Evolutionary conservation across 805 yeast genomes (phyloP), one percentile per base, ranked within the genome.

Genomic region (Cyberlindnera petersonii): DNA sequence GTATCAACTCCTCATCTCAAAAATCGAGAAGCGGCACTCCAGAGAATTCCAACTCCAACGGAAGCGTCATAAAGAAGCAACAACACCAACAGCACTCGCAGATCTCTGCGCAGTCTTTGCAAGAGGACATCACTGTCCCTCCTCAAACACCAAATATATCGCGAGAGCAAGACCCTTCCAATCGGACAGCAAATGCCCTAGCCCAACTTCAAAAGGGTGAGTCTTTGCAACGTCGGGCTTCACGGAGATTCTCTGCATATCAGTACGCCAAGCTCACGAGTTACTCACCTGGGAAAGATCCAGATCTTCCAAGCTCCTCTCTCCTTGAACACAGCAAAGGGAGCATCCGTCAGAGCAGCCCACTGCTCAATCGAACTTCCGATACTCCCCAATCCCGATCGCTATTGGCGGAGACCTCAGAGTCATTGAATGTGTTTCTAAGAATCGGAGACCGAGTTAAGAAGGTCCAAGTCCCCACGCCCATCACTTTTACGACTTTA

Each of bases 161-260:
- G 59, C 33, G 15, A 21, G 15, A 18, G 10, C 35, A 18, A 2
- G 40, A 31, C 9, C 9, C 38, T 4, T 20, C 35, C 9, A 37
- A 38, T 16, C 39, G 46, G 6, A 30, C 46, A 2, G 26, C 35
- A 16, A 87, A 82, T 50, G 87, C 96, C 0, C 66, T 89, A 21
- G 69, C 79, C 0, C 86, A 85, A 49, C 67, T 91, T 9, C 96
- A 91, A 53, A 79, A 81, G 32, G 86, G 89, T 4, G 86, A 85
- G 33, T 82, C 86, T 3, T 66, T 93, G 23, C 94, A 83, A 65
- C 74, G 99, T 49, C 74, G 96, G 45, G 99, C 98, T 0, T 89
- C 97, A 0, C 82, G 91, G 50, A 69, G 98, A 39, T 91, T 83
- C 56, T 87, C 96, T 5, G 96, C 97, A 0, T 91, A 89, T 45